Evolutionary conservation across 2,329 filamentous ascomycete genomes (phyloP).

Genomic region (Fusarium armeniacum): DNA sequence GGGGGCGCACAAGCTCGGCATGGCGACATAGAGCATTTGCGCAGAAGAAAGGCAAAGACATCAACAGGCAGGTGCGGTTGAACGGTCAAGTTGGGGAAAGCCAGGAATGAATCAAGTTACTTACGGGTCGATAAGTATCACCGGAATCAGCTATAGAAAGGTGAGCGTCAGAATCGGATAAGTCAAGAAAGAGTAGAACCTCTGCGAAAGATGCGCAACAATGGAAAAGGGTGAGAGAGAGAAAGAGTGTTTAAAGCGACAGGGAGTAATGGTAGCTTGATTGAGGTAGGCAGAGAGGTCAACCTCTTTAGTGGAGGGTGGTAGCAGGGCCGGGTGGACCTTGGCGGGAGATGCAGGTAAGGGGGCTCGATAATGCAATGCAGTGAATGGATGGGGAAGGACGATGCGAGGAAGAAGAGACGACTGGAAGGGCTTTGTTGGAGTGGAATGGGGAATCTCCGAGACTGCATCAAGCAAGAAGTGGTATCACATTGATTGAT

Average conservation of each 20-base stretch:
- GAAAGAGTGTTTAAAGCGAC: constrained; percentile 53
- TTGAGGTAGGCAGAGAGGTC: constrained; percentile 42
- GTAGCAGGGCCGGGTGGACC: constrained; percentile 59
- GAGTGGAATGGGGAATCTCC: constrained; percentile 51
- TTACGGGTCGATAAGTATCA: constrained; percentile 73
- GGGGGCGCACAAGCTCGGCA: constrained; percentile 43
- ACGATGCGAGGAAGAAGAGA: constrained; percentile 52
- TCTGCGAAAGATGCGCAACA: constrained; percentile 46
- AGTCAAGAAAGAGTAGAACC: constrained; percentile 44
- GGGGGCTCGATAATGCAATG: constrained; percentile 56
- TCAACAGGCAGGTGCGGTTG: constrained; percentile 19
- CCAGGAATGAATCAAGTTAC: constrained; percentile 51
- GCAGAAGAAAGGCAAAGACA: constrained; percentile 15
- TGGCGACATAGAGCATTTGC: constrained; percentile 32
- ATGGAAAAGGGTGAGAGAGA: constrained; percentile 46
- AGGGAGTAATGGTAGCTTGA: constrained; percentile 51
- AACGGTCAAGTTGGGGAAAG: constrained; percentile 23
- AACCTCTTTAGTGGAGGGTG: constrained; percentile 54
- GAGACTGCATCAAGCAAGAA: constrained; percentile 54
- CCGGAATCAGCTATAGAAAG: constrained; percentile 69
- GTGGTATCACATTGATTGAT: constrained; percentile 56
- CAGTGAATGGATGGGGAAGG: constrained; percentile 48
- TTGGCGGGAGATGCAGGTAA: constrained; percentile 63
- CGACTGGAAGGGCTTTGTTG: constrained; percentile 48
- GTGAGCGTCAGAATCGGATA: constrained; percentile 51